These are phyloP conservation scores for Eragrostis nindensis DNA, from an alignment of 176 grass and related monocot genomes.

Conservation along the genomic window DNA sequence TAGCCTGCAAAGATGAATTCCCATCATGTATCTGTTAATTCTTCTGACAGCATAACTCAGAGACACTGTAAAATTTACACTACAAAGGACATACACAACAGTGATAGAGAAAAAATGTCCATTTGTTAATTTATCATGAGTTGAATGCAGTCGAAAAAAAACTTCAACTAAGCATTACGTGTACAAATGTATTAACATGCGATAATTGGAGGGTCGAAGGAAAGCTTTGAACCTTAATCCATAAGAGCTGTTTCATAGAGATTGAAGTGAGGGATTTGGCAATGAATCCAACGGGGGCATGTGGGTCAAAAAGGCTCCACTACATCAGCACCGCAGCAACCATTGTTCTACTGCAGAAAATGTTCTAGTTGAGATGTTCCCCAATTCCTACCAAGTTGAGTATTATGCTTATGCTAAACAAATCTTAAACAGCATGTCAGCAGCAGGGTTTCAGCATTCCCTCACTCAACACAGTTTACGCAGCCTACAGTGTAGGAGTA, in stretches of 20 bases:
- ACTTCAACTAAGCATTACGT: neutral
- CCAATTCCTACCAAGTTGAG: neutral
- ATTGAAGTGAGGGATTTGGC: neutral
- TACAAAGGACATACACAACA: neutral
- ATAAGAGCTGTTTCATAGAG: neutral
- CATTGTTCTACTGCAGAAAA: neutral
- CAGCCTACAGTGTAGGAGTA: neutral
- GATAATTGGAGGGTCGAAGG: neutral
- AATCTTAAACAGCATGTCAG: neutral
- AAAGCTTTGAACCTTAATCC: conserved; percentile 1
- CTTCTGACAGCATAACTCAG: neutral
- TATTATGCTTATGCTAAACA: neutral
- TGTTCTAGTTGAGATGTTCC: neutral
- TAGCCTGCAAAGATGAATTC: conserved; percentile 57
- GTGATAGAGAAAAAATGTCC: too few relatives aligned
- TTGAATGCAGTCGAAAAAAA: neutral
- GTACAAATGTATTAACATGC: neutral
- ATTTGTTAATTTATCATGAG: neutral
- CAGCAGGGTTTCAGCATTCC: too few relatives aligned
- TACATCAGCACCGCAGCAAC: neutral
- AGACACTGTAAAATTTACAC: neutral
- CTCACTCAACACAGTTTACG: too few relatives aligned
- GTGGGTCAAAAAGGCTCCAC: neutral
- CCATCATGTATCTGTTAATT: conserved; percentile 4
- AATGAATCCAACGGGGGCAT: neutral